Conservation (phyloP, 2,329 filamentous ascomycete species). For the Pseudogymnoascus sp. region DNA sequence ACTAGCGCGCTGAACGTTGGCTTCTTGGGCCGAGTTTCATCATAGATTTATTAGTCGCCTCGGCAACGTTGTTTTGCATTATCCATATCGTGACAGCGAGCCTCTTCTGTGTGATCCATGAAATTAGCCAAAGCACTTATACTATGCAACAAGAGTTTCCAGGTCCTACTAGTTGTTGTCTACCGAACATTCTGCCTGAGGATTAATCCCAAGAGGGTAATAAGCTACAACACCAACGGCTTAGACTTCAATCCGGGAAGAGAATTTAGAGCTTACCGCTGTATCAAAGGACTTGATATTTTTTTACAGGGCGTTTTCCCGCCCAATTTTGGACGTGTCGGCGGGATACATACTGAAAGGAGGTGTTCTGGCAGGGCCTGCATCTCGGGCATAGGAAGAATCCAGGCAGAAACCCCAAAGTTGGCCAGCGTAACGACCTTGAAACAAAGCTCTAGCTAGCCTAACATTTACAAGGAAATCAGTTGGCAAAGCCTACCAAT, state of each 20-base stretch:
- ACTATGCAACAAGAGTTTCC: too few species aligned
- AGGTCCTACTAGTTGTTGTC: neutral
- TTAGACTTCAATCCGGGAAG: neutral
- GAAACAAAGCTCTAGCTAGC: neutral
- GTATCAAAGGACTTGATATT: neutral
- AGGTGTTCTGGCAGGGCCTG: neutral
- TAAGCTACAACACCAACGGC: neutral
- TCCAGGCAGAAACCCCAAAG: neutral
- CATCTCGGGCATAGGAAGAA: neutral
- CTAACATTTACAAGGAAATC: neutral
- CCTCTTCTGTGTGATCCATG: neutral
- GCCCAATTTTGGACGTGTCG: neutral
- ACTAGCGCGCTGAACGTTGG: neutral
- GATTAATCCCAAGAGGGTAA: neutral
- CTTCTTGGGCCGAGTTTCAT: neutral
- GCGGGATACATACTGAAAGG: neutral
- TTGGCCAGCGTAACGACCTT: neutral
- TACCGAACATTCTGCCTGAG: neutral
- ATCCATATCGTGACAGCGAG: neutral
- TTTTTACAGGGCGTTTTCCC: neutral
- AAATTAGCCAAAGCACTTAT: neutral
- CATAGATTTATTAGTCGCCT: neutral
- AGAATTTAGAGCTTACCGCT: neutral
- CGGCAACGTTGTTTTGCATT: neutral
- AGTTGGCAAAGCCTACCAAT: neutral